These are phyloP conservation scores for Hippophae gyantsensis DNA, from an alignment of 306 rosid genomes.

Conservation along the genomic window DNA sequence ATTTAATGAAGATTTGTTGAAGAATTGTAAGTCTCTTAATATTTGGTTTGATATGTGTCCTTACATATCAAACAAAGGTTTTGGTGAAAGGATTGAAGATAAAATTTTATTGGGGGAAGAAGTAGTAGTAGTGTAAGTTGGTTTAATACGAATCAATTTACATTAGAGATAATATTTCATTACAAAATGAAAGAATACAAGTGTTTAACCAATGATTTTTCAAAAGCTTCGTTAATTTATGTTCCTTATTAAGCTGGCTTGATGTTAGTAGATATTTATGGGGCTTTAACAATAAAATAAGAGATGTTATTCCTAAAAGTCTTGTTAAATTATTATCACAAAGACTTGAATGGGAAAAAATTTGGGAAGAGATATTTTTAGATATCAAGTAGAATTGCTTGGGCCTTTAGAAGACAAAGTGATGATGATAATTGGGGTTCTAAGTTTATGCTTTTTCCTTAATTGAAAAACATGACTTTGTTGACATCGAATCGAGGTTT, in stretches of 20 bases:
- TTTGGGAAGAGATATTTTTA: slow-evolving; percentile 52
- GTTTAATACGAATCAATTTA: slow-evolving; percentile 49
- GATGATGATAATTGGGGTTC: slow-evolving; percentile 41
- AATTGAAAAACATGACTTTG: slow-evolving; percentile 33
- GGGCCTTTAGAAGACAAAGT: slow-evolving; percentile 32
- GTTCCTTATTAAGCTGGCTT: slow-evolving; percentile 49
- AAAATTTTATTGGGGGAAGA: slow-evolving; percentile 2
- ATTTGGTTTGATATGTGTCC: slow-evolving; percentile 37
- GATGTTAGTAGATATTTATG: slow-evolving; percentile 37
- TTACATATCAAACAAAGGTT: slow-evolving; percentile 30
- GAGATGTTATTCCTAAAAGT: slow-evolving; percentile 32
- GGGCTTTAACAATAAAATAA: slow-evolving; percentile 26
- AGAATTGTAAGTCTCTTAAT: slow-evolving; percentile 24
- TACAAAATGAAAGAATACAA: slow-evolving; percentile 42
- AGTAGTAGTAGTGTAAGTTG: slow-evolving; percentile 8
- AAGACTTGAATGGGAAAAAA: slow-evolving; percentile 35
- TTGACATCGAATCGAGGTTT: slow-evolving; percentile 30
- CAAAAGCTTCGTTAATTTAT: slow-evolving; percentile 45
- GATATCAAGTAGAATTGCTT: slow-evolving; percentile 35
- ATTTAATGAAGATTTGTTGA: slow-evolving; percentile 37
- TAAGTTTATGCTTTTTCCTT: slow-evolving; percentile 36
- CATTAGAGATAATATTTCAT: slow-evolving; percentile 52
- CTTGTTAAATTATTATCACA: slow-evolving; percentile 28
- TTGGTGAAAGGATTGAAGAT: slow-evolving; percentile 28
- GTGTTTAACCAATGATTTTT: slow-evolving; percentile 51